Evolutionary conservation across 768 basidiomycete species (phyloP), one percentile per base, ranked within the genome.

Genomic region (Daedalea quercina): DNA sequence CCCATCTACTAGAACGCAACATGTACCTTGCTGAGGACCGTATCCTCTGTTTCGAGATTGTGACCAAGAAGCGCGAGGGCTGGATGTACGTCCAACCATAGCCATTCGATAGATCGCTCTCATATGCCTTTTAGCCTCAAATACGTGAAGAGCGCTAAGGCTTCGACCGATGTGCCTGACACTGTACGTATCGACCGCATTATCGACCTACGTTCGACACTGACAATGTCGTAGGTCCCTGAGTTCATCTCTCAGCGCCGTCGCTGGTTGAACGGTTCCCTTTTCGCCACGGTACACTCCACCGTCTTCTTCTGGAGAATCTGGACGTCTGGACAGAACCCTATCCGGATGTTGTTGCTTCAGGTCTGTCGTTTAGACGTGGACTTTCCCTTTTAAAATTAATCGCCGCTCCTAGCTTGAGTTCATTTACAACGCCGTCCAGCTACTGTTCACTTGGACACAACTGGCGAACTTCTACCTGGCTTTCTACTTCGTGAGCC

Each of bases 191-290:
- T 33, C 43, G 42, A 33, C 25, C 24, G n/a, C 3, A 4, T 11
- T 33, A 31, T 19, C 26, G 9, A 9, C n/a, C n/a, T 9, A 9
- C 11, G 7, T 33, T 7, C 9, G 19, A 8, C 19, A 28, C 31
- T 41, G 45, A 41, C 20, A 53, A 20, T 24, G 3, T 20, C 44
- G 11, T 28, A 82, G 78, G 81, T 95, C 47, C 82, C 94, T 13
- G 94, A 96, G 66, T 95, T 95, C 71, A 96, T 95, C 58, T 92
- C 90, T 2, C 94, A 97, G 64, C 85, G 92, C 65, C 85, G 92
- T 61, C 80, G 92, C 62, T 94, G 85, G 87, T 68, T 89, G 52
- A 88, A 89, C 61, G 94, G 94, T 37, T 94, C 91, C 2, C 76
- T 96, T 20, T 96, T 96, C 63, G 94, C 93, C 13, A 91, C 89